Evolutionary conservation across 495 filamentous ascomycete species (phyloP).

Genomic region (Trichodelitschia bisporula): DNA sequence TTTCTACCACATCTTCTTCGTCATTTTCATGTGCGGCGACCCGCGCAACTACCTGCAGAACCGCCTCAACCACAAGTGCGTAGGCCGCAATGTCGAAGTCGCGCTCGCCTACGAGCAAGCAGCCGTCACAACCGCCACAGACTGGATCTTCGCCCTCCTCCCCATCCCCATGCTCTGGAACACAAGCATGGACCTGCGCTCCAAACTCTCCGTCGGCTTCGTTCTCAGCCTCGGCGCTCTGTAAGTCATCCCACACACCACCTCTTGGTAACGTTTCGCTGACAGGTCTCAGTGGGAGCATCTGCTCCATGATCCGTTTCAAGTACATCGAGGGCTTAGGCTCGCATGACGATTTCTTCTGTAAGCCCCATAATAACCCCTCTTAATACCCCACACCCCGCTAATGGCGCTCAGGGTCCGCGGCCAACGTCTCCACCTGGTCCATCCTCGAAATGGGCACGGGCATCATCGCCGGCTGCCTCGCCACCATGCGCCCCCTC

Average conservation of each 20-base stretch:
- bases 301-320: conserved; percentile 13
- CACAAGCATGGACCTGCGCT: conserved; percentile 9
- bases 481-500: too few species aligned
- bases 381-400: neutral
- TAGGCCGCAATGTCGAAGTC: conserved; percentile 2
- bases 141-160: conserved; percentile 11
- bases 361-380: too few species aligned
- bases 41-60: conserved; percentile 7
- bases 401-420: too few species aligned
- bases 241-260: too few species aligned
- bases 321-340: conserved; percentile 9
- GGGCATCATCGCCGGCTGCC: too few species aligned
- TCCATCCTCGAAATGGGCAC: too few species aligned
- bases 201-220: conserved; percentile 13
- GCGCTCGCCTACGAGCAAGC: conserved; percentile 11
- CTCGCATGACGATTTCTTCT: conserved; percentile 13
- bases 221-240: too few species aligned
- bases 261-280: too few species aligned
- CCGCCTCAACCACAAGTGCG: conserved; percentile 8
- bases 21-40: conserved; percentile 13
- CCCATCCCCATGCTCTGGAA: conserved; percentile 12
- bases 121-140: conserved; percentile 9
- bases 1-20: conserved; percentile 10
- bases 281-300: conserved; percentile 11
- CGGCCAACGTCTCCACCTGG: too few species aligned